These are phyloP conservation scores for Sungouiella blattae DNA, from an alignment of 805 yeast genomes.

Conservation along the genomic window DNA sequence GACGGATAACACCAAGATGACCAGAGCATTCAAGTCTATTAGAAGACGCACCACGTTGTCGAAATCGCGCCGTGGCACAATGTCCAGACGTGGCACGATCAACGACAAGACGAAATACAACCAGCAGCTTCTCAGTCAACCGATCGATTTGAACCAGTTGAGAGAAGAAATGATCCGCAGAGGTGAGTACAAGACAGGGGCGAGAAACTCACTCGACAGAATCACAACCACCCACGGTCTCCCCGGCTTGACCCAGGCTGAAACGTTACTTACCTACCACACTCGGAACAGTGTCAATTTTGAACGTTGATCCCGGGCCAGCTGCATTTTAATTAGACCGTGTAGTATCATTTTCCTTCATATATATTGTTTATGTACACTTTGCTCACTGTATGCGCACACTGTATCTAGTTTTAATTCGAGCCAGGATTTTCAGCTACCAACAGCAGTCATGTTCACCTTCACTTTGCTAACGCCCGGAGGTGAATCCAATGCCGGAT, in stretches of 20 bases:
- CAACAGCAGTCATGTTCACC: too few relatives aligned
- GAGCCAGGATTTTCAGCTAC: too few relatives aligned
- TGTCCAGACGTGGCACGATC: slow-evolving; percentile 18
- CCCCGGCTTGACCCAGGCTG: slow-evolving; percentile 50
- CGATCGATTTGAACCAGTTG: slow-evolving; percentile 31
- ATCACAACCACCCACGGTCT: slow-evolving; percentile 44
- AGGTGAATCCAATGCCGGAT: slow-evolving; percentile 22
- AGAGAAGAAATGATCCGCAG: slow-evolving; percentile 35
- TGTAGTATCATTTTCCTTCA: background rate
- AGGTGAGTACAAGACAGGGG: slow-evolving; percentile 34
- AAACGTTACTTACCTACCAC: slow-evolving; percentile 42
- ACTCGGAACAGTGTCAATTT: slow-evolving; percentile 37
- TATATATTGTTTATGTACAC: background rate
- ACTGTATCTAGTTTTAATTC: too few relatives aligned
- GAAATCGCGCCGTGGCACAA: slow-evolving; percentile 20
- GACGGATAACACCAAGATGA: slow-evolving; percentile 11
- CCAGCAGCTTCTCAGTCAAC: slow-evolving; percentile 26
- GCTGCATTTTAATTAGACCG: background rate
- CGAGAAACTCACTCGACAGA: slow-evolving; percentile 36
- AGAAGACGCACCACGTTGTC: slow-evolving; percentile 26
- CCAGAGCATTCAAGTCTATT: slow-evolving; percentile 31
- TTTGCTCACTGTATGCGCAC: too few relatives aligned
- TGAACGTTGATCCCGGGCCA: slow-evolving; percentile 12
- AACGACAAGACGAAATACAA: slow-evolving; percentile 18
- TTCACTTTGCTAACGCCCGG: slow-evolving; percentile 32